Evolutionary conservation across 1,139 yeast genomes (phyloP).

Genomic region (Candida neerlandica): DNA sequence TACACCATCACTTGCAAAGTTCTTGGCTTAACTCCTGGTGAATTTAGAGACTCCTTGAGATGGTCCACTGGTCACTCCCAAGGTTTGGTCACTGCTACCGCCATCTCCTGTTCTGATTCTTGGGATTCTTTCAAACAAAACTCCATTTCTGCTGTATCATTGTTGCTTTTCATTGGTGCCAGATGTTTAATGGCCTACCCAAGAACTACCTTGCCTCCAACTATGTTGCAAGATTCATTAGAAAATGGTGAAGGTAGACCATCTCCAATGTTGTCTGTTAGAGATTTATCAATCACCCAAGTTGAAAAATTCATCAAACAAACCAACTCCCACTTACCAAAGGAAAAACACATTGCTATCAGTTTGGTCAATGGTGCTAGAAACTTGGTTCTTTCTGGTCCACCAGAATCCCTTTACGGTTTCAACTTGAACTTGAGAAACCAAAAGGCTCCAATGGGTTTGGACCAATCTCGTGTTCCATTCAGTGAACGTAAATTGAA

Average conservation of each 20-base stretch:
- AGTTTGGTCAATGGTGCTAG: slow-evolving; percentile 95
- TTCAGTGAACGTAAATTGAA: slow-evolving; percentile 89
- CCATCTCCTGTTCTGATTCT: slow-evolving; percentile 80
- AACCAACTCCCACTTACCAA: slow-evolving; percentile 92
- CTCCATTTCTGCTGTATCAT: slow-evolving; percentile 76
- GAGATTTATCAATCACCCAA: slow-evolving; percentile 80
- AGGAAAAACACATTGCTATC: slow-evolving; percentile 85
- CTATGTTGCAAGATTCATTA: slow-evolving; percentile 88
- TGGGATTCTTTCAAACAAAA: slow-evolving; percentile 82
- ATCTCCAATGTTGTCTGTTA: slow-evolving; percentile 93
- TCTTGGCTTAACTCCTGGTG: slow-evolving; percentile 88
- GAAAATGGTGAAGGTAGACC: slow-evolving; percentile 97
- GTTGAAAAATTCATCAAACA: slow-evolving; percentile 78
- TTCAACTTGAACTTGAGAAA: slow-evolving; percentile 88
- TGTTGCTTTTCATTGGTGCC: slow-evolving; percentile 90
- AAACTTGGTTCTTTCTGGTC: slow-evolving; percentile 94
- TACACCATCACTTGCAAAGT: slow-evolving; percentile 85
- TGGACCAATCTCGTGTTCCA: slow-evolving; percentile 94
- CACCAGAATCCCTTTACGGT: slow-evolving; percentile 98
- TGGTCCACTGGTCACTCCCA: slow-evolving; percentile 99
- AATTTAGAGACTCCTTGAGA: slow-evolving; percentile 62
- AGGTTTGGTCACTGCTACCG: slow-evolving; percentile 93
- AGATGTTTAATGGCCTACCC: slow-evolving; percentile 91
- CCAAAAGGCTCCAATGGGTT: slow-evolving; percentile 91
- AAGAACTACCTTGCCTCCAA: slow-evolving; percentile 90